phyloP scores from a whole-genome alignment of 805 yeast species.

The Starmera quercuum region DNA sequence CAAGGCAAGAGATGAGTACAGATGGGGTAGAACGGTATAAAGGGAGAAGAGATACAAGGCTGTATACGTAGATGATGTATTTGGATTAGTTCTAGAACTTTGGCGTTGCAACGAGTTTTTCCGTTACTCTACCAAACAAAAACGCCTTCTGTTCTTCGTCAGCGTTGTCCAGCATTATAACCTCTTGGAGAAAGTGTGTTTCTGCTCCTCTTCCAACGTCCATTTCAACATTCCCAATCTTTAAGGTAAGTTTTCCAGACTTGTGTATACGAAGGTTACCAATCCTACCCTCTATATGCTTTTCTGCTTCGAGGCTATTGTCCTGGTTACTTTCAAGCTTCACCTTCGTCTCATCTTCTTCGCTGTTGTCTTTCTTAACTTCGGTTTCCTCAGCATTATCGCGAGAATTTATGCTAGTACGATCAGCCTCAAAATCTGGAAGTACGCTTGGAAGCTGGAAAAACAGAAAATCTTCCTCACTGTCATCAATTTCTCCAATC shows the following conservation, averaged over 20 bases:
- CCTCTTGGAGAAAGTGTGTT: slow-evolving; percentile 64
- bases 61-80: background rate
- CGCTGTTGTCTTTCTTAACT: slow-evolving; percentile 9
- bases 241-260: slow-evolving; percentile 75
- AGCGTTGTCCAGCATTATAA: slow-evolving; percentile 44
- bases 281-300: slow-evolving; percentile 43
- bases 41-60: no score
- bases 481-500: slow-evolving; percentile 19
- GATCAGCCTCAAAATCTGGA: slow-evolving; percentile 24
- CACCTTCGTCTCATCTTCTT: slow-evolving; percentile 11
- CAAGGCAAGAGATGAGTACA: no score
- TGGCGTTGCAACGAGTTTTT: slow-evolving; percentile 56
- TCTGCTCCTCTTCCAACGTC: slow-evolving; percentile 69
- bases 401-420: slow-evolving; percentile 1
- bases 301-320: slow-evolving; percentile 5
- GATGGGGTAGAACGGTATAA: no score
- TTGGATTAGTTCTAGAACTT: slow-evolving; percentile 17
- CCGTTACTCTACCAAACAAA: slow-evolving; percentile 46
- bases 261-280: slow-evolving; percentile 73
- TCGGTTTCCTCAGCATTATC: slow-evolving; percentile 1
- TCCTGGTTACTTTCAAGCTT: slow-evolving; percentile 8
- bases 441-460: slow-evolving; percentile 31
- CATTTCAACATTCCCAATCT: slow-evolving; percentile 61
- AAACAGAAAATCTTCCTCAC: slow-evolving; percentile 25
- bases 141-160: slow-evolving; percentile 34